Percentiles rank a stretch among this genome's conserved stretches.
Conservation (phyloP, 2,329 filamentous ascomycete species). For the Cladosporium sp. region DNA sequence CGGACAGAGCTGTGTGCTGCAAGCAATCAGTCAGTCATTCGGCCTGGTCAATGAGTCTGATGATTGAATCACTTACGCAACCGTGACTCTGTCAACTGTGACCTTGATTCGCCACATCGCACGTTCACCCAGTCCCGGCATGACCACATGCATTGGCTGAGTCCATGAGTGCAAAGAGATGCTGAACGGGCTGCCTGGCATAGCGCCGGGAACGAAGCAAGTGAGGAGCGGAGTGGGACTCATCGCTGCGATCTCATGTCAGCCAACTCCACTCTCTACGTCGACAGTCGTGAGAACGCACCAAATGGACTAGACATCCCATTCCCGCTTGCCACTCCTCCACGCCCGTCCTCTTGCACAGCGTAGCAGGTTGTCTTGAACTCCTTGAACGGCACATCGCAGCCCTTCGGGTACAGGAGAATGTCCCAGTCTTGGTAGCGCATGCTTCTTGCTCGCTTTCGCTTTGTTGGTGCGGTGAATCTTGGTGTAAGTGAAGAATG, state of each 20-base stretch:
- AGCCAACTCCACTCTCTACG: not conserved
- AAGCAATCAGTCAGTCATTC: not conserved
- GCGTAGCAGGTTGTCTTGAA: slow-evolving; percentile 76
- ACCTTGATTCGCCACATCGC: slow-evolving; percentile 51
- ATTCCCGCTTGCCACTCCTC: not conserved
- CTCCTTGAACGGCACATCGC: slow-evolving; percentile 65
- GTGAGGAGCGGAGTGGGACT: slow-evolving; percentile 44
- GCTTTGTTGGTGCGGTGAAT: not conserved
- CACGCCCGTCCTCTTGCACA: slow-evolving; percentile 45
- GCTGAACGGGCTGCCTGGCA: slow-evolving; percentile 57
- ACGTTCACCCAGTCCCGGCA: slow-evolving; percentile 33
- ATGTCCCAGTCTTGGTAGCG: slow-evolving; percentile 85
- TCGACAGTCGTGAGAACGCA: not conserved
- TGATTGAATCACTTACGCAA: slow-evolving; percentile 27
- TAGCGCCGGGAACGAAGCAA: slow-evolving; percentile 65
- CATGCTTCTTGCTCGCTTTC: slow-evolving; percentile 49
- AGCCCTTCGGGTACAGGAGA: slow-evolving; percentile 64
- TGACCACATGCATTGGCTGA: not conserved
- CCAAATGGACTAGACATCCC: not conserved
- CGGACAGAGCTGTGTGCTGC: slow-evolving; percentile 53
- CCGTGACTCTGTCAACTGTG: slow-evolving; percentile 62
- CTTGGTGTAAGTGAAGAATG: slow-evolving; percentile 7
- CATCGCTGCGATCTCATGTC: not conserved
- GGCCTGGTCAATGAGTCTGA: not conserved
- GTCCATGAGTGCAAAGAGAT: slow-evolving; percentile 72